Percentiles rank a stretch among this genome's conserved stretches.
phyloP scores from a whole-genome alignment of 129 eudicot species.

The Saposhnikovia divaricata region DNA sequence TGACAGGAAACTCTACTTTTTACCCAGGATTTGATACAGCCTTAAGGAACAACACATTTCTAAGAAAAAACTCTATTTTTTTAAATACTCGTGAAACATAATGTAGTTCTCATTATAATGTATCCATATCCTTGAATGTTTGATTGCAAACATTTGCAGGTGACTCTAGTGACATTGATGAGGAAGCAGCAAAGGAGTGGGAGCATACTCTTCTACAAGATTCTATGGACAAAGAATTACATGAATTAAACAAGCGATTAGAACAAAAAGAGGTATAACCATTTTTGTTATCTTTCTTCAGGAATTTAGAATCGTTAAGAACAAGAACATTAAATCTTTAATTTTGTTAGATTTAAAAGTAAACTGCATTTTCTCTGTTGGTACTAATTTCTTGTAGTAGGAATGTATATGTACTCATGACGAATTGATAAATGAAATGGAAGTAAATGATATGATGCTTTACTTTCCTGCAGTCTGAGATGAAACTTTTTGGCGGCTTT shows the following conservation, averaged over 20 bases:
- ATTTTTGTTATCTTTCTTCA: neutral
- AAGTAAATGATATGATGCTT: neutral
- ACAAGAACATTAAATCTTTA: neutral
- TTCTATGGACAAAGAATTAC: conserved; percentile 86
- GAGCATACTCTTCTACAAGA: conserved; percentile 90
- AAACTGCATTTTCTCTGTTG: neutral
- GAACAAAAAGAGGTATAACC: conserved; percentile 77
- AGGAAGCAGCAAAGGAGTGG: conserved; percentile 90
- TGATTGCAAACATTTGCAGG: conserved; percentile 39
- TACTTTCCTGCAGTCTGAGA: conserved; percentile 61
- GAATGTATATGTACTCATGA: neutral
- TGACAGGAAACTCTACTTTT: neutral
- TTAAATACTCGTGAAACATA: neutral
- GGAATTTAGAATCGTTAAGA: neutral
- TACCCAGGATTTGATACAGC: neutral
- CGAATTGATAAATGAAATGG: neutral
- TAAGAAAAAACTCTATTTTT: neutral
- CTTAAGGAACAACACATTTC: neutral
- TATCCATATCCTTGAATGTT: conserved; percentile 3
- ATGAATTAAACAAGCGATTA: conserved; percentile 73
- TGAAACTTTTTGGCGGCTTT: conserved; percentile 76
- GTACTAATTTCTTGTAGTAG: neutral
- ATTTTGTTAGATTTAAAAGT: neutral
- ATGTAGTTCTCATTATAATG: neutral
- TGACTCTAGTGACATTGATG: conserved; percentile 76